phyloP scores from a whole-genome alignment of 495 filamentous ascomycete genomes.

The Rhypophila decipiens region DNA sequence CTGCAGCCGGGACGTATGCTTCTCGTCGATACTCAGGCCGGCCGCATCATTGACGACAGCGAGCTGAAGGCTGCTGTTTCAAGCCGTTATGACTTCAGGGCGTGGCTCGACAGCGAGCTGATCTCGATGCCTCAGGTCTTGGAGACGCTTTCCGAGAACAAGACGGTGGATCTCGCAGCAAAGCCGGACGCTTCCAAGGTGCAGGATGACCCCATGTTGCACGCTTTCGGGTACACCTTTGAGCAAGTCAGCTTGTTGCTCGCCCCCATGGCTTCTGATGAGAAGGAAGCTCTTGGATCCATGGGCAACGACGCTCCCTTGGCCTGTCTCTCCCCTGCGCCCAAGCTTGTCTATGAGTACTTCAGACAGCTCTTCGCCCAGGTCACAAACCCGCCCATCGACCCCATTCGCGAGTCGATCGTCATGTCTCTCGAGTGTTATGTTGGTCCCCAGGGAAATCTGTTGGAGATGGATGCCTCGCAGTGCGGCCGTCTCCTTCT shows the following conservation, averaged over 20 bases:
- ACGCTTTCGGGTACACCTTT: conserved; percentile 91
- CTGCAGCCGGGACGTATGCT: conserved; percentile 97
- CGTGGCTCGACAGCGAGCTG: conserved; percentile 85
- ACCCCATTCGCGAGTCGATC: conserved; percentile 96
- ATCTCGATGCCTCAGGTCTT: conserved; percentile 71
- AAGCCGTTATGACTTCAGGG: conserved; percentile 74
- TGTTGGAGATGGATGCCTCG: conserved; percentile 87
- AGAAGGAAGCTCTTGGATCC: conserved; percentile 97
- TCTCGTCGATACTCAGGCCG: conserved; percentile 90
- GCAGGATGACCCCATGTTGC: conserved; percentile 78
- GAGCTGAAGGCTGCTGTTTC: conserved; percentile 91
- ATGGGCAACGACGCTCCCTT: conserved; percentile 99
- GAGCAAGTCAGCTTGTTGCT: conserved; percentile 94
- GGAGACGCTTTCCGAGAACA: conserved; percentile 41
- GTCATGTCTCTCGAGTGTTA: conserved; percentile 99
- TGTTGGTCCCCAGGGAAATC: conserved; percentile 93
- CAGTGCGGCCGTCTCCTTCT: conserved; percentile 86
- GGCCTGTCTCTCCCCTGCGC: conserved; percentile 83
- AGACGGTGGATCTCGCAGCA: conserved; percentile 52
- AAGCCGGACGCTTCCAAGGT: conserved; percentile 66
- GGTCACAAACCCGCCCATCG: conserved; percentile 98
- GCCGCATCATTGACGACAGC: conserved; percentile 90
- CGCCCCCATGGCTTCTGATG: conserved; percentile 95
- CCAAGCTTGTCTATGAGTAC: conserved; percentile 92
- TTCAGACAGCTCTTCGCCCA: conserved; percentile 99